Evolutionary conservation across 345 rosid species (phyloP), one percentile per base, ranked within the genome.

Genomic region (Brassica nigra): DNA sequence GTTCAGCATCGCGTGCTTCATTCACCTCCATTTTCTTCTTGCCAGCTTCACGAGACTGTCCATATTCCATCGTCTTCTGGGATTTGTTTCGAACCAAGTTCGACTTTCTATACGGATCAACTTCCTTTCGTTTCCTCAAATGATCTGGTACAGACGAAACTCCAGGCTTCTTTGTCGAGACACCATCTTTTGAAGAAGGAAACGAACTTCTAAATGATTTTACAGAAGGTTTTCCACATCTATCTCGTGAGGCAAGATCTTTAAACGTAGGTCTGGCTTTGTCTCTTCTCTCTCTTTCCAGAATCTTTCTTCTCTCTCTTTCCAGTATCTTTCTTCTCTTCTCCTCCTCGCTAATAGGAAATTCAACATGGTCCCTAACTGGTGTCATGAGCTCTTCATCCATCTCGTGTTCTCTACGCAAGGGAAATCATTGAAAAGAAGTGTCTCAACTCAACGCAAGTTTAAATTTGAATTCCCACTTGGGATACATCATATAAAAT

Each of bases 401-500:
- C 55, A 95, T 90, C 79, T 86, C 85, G 80, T 95, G 99, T 73
- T 91, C 87, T 74, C 99, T 95, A 76, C 37, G 36, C 42, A 81
- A 63, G 84, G 61, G 52, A 66, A 74, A 52, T 78, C 16, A 42
- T 74, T 57, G 27, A 52, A 65, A 73, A 74, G 68, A 76, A 74
- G 64, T 71, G 77, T 76, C 76, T 63, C 29, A 65, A 71, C 76
- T 63, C 29, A 65, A 71, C 18, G 36, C 52, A 66, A 57, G 58
- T 33, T 8, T 76, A 76, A 55, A 49, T 52, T 34, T 52, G 5
- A 37, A 54, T 34, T 57, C 11, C 55, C 74, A 78, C 63, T 52
- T 33, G 39, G 27, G 18, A 42, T 71, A 69, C 54, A 68, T 18
- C 72, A 69, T 30, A 63, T 30, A 62, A 4, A 37, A 68, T 79